A percentile compares a stretch with the other conserved stretches of the same genome.
phyloP scores from a whole-genome alignment of 371 early-diverging fungal species.

The Neoconidiobolus thromboides region DNA sequence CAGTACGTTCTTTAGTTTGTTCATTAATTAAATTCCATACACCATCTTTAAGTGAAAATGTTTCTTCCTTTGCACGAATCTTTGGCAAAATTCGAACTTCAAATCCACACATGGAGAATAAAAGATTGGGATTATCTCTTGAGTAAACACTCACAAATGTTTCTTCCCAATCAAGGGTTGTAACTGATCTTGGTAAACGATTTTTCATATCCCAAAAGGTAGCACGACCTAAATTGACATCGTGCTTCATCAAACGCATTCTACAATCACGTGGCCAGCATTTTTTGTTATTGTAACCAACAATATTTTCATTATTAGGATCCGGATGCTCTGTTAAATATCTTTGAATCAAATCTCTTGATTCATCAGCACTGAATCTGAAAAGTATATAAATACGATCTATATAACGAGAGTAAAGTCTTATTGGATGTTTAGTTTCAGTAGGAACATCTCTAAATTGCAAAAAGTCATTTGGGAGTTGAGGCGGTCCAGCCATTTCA shows the following conservation, averaged over 20 bases:
- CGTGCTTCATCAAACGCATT: constrained; percentile 97
- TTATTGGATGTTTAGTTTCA: constrained; percentile 89
- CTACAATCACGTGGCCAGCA: constrained; percentile 98
- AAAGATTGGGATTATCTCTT: constrained; percentile 88
- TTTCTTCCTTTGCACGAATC: constrained; percentile 62
- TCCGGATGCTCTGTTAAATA: constrained; percentile 96
- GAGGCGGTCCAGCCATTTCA: constrained; percentile 92
- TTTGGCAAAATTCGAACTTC: constrained; percentile 83
- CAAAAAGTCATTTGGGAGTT: constrained; percentile 88
- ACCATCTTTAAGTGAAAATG: constrained; percentile 83
- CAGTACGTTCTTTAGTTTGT: constrained; percentile 91
- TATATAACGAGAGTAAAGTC: constrained; percentile 87
- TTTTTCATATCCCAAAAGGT: constrained; percentile 98
- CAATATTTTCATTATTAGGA: constrained; percentile 96
- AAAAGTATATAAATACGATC: constrained; percentile 89
- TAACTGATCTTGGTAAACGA: constrained; percentile 87
- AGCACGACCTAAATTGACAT: constrained; percentile 86
- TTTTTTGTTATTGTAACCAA: constrained; percentile 89
- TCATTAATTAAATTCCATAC: constrained; percentile 95
- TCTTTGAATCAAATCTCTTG: constrained; percentile 87
- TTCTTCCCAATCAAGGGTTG: constrained; percentile 96
- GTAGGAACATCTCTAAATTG: constrained; percentile 85
- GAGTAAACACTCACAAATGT: constrained; percentile 90
- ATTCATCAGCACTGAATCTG: constrained; percentile 83
- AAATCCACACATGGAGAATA: constrained; percentile 71